Conservation (phyloP, 768 basidiomycete genomes). For the Leccinellum albellum region DNA sequence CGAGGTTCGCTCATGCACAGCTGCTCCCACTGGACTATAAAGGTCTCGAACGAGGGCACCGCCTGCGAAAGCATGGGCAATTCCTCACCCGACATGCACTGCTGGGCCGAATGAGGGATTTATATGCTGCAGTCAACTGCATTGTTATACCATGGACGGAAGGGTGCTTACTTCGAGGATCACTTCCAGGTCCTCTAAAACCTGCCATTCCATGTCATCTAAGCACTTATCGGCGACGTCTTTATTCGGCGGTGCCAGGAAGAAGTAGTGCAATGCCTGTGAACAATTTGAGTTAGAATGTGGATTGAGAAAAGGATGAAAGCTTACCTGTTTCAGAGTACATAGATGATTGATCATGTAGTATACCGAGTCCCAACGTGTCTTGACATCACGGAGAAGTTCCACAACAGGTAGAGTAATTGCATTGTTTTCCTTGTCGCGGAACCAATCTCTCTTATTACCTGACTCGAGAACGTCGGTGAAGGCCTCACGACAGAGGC, state of each 20-base stretch:
- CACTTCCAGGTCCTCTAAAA: neutral
- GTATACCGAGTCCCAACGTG: conserved; percentile 38
- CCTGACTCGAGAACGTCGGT: neutral
- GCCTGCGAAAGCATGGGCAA: neutral
- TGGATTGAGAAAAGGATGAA: neutral
- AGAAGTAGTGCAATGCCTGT: neutral
- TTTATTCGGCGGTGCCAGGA: neutral
- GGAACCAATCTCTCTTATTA: conserved; percentile 2
- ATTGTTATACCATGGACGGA: too few relatives aligned
- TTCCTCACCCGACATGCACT: neutral
- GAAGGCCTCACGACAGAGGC: neutral
- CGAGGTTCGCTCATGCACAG: neutral
- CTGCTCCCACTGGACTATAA: neutral
- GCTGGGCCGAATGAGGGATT: neutral
- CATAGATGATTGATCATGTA: conserved; percentile 30
- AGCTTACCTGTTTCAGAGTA: neutral
- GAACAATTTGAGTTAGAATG: neutral
- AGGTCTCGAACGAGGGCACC: neutral
- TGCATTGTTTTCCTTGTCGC: neutral
- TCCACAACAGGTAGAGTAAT: neutral
- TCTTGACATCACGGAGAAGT: conserved; percentile 31
- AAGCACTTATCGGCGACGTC: neutral
- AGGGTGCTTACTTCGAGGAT: too few relatives aligned
- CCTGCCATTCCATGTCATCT: neutral
- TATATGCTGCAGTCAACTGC: neutral